Conservation (phyloP, 2,329 filamentous ascomycete species). For the Phoma sp. region DNA sequence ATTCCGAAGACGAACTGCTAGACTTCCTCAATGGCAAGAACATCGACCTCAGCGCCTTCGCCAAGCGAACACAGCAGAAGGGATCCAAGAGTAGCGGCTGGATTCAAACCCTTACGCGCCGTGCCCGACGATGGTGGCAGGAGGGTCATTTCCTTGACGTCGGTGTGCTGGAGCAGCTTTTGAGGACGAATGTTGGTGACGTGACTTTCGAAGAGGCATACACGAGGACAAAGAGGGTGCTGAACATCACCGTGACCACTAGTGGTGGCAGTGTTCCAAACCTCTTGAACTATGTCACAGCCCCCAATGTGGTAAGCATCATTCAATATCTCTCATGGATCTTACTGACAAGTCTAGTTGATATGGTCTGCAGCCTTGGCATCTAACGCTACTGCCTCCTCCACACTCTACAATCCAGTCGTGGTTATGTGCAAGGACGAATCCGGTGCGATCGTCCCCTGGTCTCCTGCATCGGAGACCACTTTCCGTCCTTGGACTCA, state of each 20-base stretch:
- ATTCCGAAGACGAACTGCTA: constrained; percentile 83
- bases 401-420: constrained; percentile 69
- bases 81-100: constrained; percentile 45
- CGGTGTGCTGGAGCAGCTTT: constrained; percentile 79
- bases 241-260: constrained; percentile 91
- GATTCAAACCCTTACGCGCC: constrained; percentile 66
- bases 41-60: constrained; percentile 83
- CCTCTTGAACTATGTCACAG: constrained; percentile 88
- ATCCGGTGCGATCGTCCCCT: constrained; percentile 73
- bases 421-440: constrained; percentile 80
- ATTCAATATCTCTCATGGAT: not conserved
- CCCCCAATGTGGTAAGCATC: constrained; percentile 82
- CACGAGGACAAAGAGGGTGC: constrained; percentile 78
- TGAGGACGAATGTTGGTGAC: constrained; percentile 84
- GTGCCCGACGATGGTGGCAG: constrained; percentile 70
- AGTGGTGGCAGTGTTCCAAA: constrained; percentile 78
- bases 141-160: constrained; percentile 87
- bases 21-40: constrained; percentile 76
- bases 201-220: constrained; percentile 94
- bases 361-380: constrained; percentile 81
- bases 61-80: constrained; percentile 45
- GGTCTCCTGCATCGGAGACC: constrained; percentile 66
- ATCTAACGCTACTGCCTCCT: constrained; percentile 72
- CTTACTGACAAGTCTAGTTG: constrained; percentile 57
- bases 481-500: constrained; percentile 71